phyloP scores from a whole-genome alignment of 345 rosid species.

The Rhodamnia rubescens region DNA sequence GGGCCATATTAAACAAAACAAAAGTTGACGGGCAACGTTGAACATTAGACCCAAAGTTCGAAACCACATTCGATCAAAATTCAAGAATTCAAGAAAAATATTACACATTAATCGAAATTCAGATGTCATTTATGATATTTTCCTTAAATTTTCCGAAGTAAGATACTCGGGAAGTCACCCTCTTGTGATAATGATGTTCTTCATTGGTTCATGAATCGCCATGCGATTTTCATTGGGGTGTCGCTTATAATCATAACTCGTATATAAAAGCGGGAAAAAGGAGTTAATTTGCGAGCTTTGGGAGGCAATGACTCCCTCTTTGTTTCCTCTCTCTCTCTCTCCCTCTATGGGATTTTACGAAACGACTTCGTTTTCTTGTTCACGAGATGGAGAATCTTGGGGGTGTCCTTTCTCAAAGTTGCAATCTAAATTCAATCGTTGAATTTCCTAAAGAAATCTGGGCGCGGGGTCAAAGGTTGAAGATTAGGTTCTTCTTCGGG shows the following conservation, averaged over 20 bases:
- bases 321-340: rapidly evolving
- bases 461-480: background rate
- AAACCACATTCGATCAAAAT: rapidly evolving
- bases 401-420: background rate
- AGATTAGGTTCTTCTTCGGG: background rate
- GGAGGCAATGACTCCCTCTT: background rate
- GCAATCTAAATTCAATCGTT: background rate
- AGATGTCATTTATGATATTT: rapidly evolving
- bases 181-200: background rate
- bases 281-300: background rate
- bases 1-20: rapidly evolving
- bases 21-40: background rate
- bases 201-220: background rate
- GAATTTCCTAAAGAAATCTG: background rate
- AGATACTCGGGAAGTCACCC: background rate
- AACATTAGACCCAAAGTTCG: background rate
- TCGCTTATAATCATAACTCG: background rate
- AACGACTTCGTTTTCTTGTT: background rate
- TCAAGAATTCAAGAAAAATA: rapidly evolving
- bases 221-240: background rate
- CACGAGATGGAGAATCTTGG: background rate
- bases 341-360: background rate
- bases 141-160: background rate
- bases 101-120: background rate
- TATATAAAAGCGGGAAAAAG: background rate